Conservation (phyloP, 75 land plant genomes). For the Pinus albicaulis region DNA sequence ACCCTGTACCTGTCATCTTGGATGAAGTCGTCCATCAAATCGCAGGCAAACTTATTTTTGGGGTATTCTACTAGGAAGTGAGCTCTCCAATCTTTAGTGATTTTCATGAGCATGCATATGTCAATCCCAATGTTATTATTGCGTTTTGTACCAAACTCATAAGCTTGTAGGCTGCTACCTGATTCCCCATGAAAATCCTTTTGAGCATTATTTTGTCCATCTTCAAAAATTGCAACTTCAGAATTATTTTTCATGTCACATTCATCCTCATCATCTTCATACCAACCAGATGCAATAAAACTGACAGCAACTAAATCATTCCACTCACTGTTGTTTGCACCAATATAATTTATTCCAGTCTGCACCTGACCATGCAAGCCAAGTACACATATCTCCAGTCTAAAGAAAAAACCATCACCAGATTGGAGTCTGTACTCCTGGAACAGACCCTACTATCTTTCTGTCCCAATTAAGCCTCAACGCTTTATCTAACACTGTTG, state of each 20-base stretch:
- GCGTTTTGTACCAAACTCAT: too few species aligned
- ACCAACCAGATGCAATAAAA: constrained; percentile 23
- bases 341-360: constrained; percentile 14
- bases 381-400: constrained; percentile 15
- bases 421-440: constrained; percentile 28
- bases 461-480: constrained; percentile 9
- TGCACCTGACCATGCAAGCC: constrained; percentile 19
- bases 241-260: too few species aligned
- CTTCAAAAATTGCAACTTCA: too few species aligned
- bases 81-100: too few species aligned
- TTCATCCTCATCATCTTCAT: constrained; percentile 56
- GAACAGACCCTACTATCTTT: constrained; percentile 15
- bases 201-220: too few species aligned
- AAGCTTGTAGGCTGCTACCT: too few species aligned
- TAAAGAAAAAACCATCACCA: constrained; percentile 23
- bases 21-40: too few species aligned
- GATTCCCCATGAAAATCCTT: background rate
- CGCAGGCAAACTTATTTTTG: too few species aligned
- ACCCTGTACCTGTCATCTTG: too few species aligned
- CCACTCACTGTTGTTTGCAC: constrained; percentile 7
- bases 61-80: too few species aligned
- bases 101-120: too few species aligned
- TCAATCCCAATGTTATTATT: too few species aligned
- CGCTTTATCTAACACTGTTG: background rate
- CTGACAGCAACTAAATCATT: constrained; percentile 17